Base-by-base conservation (phyloP, 768 basidiomycete genomes). In the Lenzites betulinus region DNA sequence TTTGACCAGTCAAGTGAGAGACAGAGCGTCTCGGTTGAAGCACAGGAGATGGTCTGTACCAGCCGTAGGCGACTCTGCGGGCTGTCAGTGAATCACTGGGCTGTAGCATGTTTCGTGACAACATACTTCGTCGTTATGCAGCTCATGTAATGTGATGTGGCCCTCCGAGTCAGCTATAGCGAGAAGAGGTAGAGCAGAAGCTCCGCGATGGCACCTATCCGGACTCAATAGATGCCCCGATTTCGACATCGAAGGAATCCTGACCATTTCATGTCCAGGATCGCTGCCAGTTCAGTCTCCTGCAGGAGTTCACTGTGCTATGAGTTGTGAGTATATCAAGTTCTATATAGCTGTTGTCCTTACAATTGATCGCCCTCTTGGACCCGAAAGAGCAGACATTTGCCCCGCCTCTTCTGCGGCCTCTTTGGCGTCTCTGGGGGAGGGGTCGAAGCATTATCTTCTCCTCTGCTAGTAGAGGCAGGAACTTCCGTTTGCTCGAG, bases 221-320 rank as follows among this genome's bases (percentile, higher is more conserved):
- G 11, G 7, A 15, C 22, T 7, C 16, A 16, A 1, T 18, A 9
- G 15, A 35, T 33, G 9, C 12, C 16, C n/a, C n/a, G n/a, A n/a
- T n/a, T n/a, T n/a, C n/a, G n/a, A n/a, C n/a, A n/a, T n/a, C n/a
- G n/a, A n/a, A n/a, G n/a, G n/a, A 25, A 30, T 5, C 16, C 66
- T 69, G 7, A 95, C 97, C 97, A 99, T 81, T 98, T 98, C 83
- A 94, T 86, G 72, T 99, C 97, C 25, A 90, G 81, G 28, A 99
- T 82, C 8, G 94, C 97, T 2, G 94, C 88, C 18, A 90, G 73
- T 54, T 86, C 77, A 35, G 93, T 78, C 16, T 87, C 75, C 66
- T 96, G 89, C 2, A 89, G 70, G 67, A 88, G 82, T 5, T 75
- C 74, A 58, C 88, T 88, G 59, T 35, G 35, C 67, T 62, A 25